Evolutionary conservation across 768 basidiomycete species (phyloP).

Genomic region (Mycena sanguinolenta): DNA sequence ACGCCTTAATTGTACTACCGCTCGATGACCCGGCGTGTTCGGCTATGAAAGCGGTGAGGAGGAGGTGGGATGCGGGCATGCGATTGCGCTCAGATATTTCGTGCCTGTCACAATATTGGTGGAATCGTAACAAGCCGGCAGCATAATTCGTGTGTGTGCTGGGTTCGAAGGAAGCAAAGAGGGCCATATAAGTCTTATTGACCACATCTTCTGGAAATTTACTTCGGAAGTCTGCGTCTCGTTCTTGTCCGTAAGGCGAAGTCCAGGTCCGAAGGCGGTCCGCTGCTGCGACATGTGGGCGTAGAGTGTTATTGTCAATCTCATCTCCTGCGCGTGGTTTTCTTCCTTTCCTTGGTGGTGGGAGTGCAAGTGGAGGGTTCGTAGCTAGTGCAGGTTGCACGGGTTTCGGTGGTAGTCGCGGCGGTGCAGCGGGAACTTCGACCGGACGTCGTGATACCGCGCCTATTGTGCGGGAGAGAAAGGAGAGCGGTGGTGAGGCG

Average conservation of each 20-base stretch:
- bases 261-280: not conserved
- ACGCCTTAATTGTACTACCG: too few relatives aligned
- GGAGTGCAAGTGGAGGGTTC: too few relatives aligned
- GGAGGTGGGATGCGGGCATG: conserved; percentile 49
- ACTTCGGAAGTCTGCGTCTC: too few relatives aligned
- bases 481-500: too few relatives aligned
- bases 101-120: conserved; percentile 52
- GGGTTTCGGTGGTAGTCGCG: too few relatives aligned
- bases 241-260: too few relatives aligned
- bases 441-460: too few relatives aligned
- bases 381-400: too few relatives aligned
- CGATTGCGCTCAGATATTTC: conserved; percentile 43
- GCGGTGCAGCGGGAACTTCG: too few relatives aligned
- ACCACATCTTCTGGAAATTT: not conserved
- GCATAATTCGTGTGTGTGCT: conserved; percentile 46
- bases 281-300: not conserved
- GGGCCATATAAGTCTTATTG: conserved; percentile 9
- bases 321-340: not conserved
- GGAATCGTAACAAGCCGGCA: conserved; percentile 51
- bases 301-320: not conserved
- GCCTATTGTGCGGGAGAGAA: too few relatives aligned
- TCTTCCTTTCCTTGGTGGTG: not conserved
- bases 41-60: conserved; percentile 47
- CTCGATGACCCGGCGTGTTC: too few relatives aligned
- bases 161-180: conserved; percentile 36